Percentiles rank a stretch among this genome's conserved stretches.
These are phyloP conservation scores for Fusarium tanahbumbuense DNA, from an alignment of 2,329 filamentous ascomycete species.

Conservation along the genomic window DNA sequence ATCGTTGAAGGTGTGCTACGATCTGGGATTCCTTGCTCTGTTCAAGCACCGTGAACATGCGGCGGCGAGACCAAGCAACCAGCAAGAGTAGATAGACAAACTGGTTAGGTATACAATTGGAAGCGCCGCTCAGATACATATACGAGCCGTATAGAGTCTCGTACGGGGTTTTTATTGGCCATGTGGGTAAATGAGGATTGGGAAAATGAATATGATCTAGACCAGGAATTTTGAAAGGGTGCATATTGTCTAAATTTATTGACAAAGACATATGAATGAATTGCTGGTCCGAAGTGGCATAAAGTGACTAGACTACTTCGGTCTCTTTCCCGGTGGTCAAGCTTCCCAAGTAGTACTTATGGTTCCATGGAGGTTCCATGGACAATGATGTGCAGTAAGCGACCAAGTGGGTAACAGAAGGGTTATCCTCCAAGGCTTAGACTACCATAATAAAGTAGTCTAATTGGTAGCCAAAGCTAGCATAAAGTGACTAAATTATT, in stretches of 20 bases:
- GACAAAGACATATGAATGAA: not conserved
- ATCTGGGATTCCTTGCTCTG: constrained; percentile 64
- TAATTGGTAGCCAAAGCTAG: too few species aligned
- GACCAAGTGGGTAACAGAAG: too few species aligned
- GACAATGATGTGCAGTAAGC: too few species aligned
- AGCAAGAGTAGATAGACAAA: not conserved
- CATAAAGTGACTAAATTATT: too few species aligned
- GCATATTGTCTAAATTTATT: not conserved
- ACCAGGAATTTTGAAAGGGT: too few species aligned
- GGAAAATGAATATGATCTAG: too few species aligned
- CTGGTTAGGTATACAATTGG: rapidly evolving
- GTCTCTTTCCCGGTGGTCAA: too few species aligned
- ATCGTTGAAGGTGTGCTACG: constrained; percentile 69
- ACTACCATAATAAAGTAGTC: too few species aligned
- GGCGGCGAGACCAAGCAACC: not conserved
- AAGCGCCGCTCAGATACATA: not conserved
- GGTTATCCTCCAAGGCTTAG: too few species aligned
- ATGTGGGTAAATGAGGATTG: not conserved
- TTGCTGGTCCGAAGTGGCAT: not conserved
- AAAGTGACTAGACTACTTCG: not conserved
- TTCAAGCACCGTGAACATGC: constrained; percentile 39
- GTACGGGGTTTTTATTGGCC: rapidly evolving
- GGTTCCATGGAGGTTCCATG: too few species aligned
- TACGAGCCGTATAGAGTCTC: not conserved
- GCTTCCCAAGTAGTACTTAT: too few species aligned